Evolutionary conservation across 2,329 filamentous ascomycete genomes (phyloP).

Genomic region (Pleoardoris graminearum): DNA sequence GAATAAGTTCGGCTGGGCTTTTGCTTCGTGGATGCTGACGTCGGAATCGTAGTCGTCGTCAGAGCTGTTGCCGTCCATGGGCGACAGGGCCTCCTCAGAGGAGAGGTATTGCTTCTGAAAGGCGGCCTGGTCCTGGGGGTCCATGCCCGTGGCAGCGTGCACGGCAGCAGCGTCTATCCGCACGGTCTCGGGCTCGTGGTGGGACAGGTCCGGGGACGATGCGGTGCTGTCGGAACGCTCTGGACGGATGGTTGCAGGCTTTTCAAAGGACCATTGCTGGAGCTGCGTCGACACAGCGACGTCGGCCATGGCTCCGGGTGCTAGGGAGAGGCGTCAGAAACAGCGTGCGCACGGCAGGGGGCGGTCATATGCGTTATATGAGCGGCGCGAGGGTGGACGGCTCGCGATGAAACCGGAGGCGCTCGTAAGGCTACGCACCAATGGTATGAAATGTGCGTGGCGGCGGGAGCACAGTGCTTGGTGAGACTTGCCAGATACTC

Average conservation of each 20-base stretch:
- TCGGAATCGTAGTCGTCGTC: slow-evolving; percentile 38
- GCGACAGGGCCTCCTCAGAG: slow-evolving; percentile 45
- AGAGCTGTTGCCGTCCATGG: slow-evolving; percentile 36
- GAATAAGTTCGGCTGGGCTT: slow-evolving; percentile 28
- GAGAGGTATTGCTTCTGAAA: slow-evolving; percentile 46
- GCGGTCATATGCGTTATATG: slow-evolving; percentile 21
- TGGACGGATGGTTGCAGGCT: slow-evolving; percentile 31
- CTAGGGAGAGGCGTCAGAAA: slow-evolving; percentile 5
- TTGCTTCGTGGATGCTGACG: slow-evolving; percentile 35
- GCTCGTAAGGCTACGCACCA: slow-evolving; percentile 31
- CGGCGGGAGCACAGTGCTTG: slow-evolving; percentile 25
- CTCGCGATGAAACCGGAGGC: slow-evolving; percentile 36
- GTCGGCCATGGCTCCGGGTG: slow-evolving; percentile 34
- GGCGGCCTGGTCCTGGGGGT: slow-evolving; percentile 27
- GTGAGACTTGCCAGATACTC: slow-evolving; percentile 28
- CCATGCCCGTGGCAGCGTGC: slow-evolving; percentile 16
- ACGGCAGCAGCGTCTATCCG: slow-evolving; percentile 35
- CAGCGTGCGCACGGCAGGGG: slow-evolving; percentile 5
- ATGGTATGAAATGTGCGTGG: slow-evolving; percentile 22
- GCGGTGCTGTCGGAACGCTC: slow-evolving; percentile 38
- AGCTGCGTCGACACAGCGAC: slow-evolving; percentile 39
- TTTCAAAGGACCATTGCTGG: slow-evolving; percentile 45
- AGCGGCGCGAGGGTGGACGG: slow-evolving; percentile 11
- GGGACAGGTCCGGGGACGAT: slow-evolving; percentile 42
- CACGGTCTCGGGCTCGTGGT: slow-evolving; percentile 39